Evolutionary conservation across 2,329 filamentous ascomycete genomes (phyloP).

Genomic region (Trichoderma harzianum): DNA sequence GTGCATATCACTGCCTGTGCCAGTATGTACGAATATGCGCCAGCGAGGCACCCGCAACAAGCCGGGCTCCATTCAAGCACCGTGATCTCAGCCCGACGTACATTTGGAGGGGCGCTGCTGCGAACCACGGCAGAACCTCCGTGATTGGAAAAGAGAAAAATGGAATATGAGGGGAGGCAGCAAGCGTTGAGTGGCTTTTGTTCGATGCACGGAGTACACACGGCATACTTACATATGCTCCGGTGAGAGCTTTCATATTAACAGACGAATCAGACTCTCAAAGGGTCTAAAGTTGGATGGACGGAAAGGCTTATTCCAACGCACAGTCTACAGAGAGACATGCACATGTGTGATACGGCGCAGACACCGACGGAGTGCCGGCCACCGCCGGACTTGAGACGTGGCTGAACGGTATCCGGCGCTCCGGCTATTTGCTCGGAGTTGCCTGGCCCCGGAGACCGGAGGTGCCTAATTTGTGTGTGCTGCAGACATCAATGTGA

Average conservation of each 20-base stretch:
- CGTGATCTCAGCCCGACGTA: constrained; percentile 6
- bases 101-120: constrained; percentile 6
- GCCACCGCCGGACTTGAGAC: constrained; percentile 7
- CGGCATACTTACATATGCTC: not conserved
- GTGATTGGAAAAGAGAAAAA: not conserved
- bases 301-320: not conserved
- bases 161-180: not conserved
- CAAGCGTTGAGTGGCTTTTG: not conserved
- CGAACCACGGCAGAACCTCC: constrained; percentile 4
- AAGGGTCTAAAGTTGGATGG: not conserved
- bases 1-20: not conserved
- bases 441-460: constrained; percentile 6
- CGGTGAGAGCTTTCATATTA: not conserved
- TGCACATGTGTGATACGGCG: not conserved
- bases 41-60: constrained; percentile 13
- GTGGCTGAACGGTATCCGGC: constrained; percentile 6
- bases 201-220: not conserved
- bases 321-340: not conserved
- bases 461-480: not conserved
- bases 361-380: constrained; percentile 6
- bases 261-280: not conserved
- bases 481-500: not conserved
- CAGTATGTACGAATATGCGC: not conserved
- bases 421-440: constrained; percentile 16
- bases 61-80: constrained; percentile 7